Percentiles rank a stretch among this genome's conserved stretches.
phyloP scores from a whole-genome alignment of 164 flowering plant genomes.

The Umbilicus rupestris region DNA sequence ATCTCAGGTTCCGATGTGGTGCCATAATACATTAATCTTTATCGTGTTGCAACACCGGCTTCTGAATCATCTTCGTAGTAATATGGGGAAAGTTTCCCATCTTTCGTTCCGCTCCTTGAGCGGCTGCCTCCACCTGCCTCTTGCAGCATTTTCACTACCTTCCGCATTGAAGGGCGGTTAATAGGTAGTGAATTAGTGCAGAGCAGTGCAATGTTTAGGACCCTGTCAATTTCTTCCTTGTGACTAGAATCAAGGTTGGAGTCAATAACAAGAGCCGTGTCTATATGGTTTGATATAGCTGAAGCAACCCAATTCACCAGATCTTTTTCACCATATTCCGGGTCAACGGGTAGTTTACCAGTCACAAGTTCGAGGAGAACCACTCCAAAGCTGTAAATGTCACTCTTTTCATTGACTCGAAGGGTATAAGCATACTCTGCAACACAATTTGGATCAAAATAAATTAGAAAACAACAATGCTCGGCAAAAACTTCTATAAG shows the following conservation, averaged over 20 bases:
- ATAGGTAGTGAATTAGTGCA: constrained; percentile 40
- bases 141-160: constrained; percentile 38
- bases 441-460: constrained; percentile 1
- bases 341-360: constrained; percentile 29
- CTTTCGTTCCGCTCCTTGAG: constrained; percentile 14
- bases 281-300: constrained; percentile 22
- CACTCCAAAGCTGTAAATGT: constrained; percentile 48
- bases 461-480: neutral
- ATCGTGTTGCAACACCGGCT: neutral
- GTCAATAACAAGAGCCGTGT: constrained; percentile 24
- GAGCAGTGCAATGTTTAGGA: constrained; percentile 28
- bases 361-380: constrained; percentile 41
- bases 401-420: constrained; percentile 45
- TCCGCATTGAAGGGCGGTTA: constrained; percentile 45
- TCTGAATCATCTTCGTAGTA: constrained; percentile 22
- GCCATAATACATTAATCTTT: neutral
- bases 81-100: constrained; percentile 35
- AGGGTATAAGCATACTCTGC: constrained; percentile 47
- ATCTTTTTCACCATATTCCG: constrained; percentile 42
- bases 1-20: neutral
- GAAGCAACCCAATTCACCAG: constrained; percentile 35
- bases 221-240: constrained; percentile 27
- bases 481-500: neutral
- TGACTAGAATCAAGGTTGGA: constrained; percentile 22
- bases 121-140: constrained; percentile 22